Conservation (phyloP, 768 basidiomycete species). For the Lentinula guzmanii region DNA sequence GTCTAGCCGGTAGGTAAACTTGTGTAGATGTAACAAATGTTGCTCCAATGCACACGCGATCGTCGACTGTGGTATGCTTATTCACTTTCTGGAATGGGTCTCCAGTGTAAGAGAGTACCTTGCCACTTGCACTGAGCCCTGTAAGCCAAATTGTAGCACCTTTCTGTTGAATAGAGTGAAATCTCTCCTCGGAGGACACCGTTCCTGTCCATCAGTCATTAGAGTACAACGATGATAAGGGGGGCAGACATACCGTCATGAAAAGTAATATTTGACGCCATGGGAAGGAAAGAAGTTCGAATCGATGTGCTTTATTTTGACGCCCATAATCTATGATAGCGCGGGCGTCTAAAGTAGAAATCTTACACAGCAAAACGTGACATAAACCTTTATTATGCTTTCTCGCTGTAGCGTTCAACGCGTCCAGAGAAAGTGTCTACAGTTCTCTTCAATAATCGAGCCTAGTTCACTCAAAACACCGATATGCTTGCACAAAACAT, state of each 20-base stretch:
- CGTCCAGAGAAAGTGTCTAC: neutral
- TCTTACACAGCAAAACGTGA: neutral
- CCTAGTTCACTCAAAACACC: neutral
- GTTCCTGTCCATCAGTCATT: conserved; percentile 46
- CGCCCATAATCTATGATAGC: conserved; percentile 7
- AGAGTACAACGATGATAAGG: neutral
- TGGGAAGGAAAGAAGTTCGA: conserved; percentile 6
- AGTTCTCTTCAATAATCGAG: no score
- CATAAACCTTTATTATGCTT: neutral
- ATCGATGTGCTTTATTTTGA: conserved; percentile 15
- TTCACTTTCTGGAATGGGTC: neutral
- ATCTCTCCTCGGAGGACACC: conserved; percentile 63
- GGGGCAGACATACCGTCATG: conserved; percentile 46
- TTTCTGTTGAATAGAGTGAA: conserved; percentile 62
- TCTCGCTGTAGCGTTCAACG: neutral
- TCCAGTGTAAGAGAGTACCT: conserved; percentile 41
- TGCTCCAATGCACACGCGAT: conserved; percentile 97
- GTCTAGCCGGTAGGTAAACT: conserved; percentile 88
- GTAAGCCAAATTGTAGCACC: conserved; percentile 97
- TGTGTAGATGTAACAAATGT: conserved; percentile 80
- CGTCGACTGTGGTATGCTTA: conserved; percentile 60
- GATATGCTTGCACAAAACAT: neutral
- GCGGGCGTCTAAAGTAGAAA: neutral
- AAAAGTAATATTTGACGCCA: conserved; percentile 51
- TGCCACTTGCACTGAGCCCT: conserved; percentile 91